Base-by-base conservation (phyloP, 805 yeast species). In the Brettanomyces naardenensis region DNA sequence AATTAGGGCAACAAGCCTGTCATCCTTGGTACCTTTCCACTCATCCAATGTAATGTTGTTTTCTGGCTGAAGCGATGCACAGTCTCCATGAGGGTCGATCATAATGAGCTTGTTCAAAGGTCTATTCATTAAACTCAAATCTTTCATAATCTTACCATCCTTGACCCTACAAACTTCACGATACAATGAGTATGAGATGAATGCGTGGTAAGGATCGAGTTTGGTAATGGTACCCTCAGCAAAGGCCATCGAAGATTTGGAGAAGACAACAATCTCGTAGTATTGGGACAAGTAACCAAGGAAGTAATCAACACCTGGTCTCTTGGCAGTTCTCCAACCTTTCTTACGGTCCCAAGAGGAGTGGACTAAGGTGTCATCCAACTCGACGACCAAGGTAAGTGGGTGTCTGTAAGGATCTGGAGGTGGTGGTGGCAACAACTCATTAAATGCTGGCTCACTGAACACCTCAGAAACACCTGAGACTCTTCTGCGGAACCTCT, bases 281-380 rank as follows among this genome's bases (percentile, higher is more conserved):
- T 88, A 90, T 65, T 86, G 95, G 6, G 96, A 84, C 51, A 92
- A 68, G 63, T 92, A 92, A 21, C 95, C 95, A 57, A 92, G 67
- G 65, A 92, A 92, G 68, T 92, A 92, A 62, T 94, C 98, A 44
- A 87, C 79, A 45, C 98, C 99, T 25, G 98, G 97, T 68, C 99
- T 86, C 70, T 92, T 92, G 22, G 95, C 97, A 13, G 97, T 90
- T 66, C 92, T 80, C 99, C 99, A 92, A 38, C 98, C 98, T 56
- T 77, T 71, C 61, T 85, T 78, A 48, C 86, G 76, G 40, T 85
- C 75, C 98, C 98, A 92, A 45, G 82, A 85, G 28, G 95, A 79
- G 59, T 92, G 96, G 40, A 90, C 76, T 55, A 92, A 71, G 43
- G 92, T 66, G 54, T 92, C 98, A 52, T 92, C 98, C 53, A 92